Evolutionary conservation across 805 yeast species (phyloP).

Genomic region (Wickerhamiella australiensis): DNA sequence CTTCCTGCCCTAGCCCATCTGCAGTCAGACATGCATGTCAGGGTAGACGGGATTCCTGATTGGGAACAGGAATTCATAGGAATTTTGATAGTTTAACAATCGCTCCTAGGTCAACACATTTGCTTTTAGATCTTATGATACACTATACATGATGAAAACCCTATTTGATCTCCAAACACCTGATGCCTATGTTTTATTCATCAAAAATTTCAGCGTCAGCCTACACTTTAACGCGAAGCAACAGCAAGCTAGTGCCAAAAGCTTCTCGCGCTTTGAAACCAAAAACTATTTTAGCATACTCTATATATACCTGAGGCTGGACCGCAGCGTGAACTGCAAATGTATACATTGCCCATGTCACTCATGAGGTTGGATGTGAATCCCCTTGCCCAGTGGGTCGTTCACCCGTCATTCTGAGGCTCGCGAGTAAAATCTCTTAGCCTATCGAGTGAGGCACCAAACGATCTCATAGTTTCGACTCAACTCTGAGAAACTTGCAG

Average conservation of each 20-base stretch:
- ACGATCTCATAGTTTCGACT: no score
- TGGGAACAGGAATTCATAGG: background rate
- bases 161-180: background rate
- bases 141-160: background rate
- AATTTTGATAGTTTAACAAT: background rate
- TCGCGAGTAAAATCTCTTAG: background rate
- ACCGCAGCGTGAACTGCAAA: background rate
- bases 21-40: background rate
- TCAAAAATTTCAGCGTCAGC: no score
- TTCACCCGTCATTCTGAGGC: background rate
- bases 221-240: no score
- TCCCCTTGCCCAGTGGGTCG: slow-evolving; percentile 5
- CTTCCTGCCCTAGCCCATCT: background rate
- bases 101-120: background rate
- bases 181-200: no score
- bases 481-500: no score
- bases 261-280: background rate
- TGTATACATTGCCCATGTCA: background rate
- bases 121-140: background rate
- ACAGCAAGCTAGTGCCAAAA: no score
- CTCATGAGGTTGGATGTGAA: background rate
- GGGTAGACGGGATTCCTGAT: slow-evolving; percentile 1
- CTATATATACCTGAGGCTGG: background rate
- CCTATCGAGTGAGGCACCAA: no score
- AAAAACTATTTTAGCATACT: background rate